Evolutionary conservation across 495 filamentous ascomycete genomes (phyloP).

Genomic region (Neurospora sp.): DNA sequence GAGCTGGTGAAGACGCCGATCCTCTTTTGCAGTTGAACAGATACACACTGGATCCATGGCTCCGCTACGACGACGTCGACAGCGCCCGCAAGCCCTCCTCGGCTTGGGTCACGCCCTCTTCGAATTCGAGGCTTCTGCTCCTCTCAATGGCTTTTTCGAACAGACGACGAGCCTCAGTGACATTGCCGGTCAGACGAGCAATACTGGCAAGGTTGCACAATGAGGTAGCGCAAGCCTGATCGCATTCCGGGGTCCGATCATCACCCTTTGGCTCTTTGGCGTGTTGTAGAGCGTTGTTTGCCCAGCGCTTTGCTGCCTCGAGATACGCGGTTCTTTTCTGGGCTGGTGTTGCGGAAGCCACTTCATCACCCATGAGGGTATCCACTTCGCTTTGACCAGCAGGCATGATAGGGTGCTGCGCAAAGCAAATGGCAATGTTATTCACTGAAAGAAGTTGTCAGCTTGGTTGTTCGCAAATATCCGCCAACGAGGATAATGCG

Average conservation of each 20-base stretch:
- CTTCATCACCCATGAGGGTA: slow-evolving; percentile 15
- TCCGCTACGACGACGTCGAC: not conserved
- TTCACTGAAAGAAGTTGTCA: slow-evolving; percentile 42
- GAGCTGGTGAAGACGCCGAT: not conserved
- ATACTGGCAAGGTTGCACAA: slow-evolving; percentile 79
- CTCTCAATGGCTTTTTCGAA: slow-evolving; percentile 56
- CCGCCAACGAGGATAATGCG: not conserved
- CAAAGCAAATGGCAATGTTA: slow-evolving; percentile 56
- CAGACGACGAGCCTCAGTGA: slow-evolving; percentile 48
- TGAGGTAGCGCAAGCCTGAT: slow-evolving; percentile 74
- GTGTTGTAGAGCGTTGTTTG: slow-evolving; percentile 57
- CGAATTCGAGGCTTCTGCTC: slow-evolving; percentile 51
- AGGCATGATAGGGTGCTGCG: slow-evolving; percentile 45
- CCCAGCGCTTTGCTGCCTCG: slow-evolving; percentile 59
- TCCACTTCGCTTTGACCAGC: slow-evolving; percentile 27
- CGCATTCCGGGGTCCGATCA: slow-evolving; percentile 68
- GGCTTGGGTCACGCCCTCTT: slow-evolving; percentile 51
- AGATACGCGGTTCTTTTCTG: slow-evolving; percentile 43
- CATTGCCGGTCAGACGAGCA: slow-evolving; percentile 56
- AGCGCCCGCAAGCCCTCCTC: slow-evolving; percentile 38
- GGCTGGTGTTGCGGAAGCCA: slow-evolving; percentile 16
- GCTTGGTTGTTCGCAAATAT: not conserved
- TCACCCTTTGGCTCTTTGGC: slow-evolving; percentile 34
- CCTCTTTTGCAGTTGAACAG: not conserved
- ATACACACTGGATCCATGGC: not conserved